These are phyloP conservation scores for Gracilaria domingensis DNA, from an alignment of 23 red algal species.

Conservation along the genomic window DNA sequence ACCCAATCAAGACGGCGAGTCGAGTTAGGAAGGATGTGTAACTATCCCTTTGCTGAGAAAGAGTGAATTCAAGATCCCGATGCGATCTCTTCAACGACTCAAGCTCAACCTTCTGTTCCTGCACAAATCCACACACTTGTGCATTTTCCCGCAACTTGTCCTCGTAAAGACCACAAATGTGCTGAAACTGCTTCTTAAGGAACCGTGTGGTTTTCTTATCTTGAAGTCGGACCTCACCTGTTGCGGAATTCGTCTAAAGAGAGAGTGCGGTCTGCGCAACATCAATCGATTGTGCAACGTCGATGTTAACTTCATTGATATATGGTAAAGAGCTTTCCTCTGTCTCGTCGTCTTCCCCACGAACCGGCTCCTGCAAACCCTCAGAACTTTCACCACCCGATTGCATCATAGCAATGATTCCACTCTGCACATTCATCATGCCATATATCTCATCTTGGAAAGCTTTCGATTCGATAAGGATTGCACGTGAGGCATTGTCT, in stretches of 20 bases:
- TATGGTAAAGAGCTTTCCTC: constrained; percentile 32
- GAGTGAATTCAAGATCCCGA: too few species aligned
- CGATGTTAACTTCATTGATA: too few species aligned
- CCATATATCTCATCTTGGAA: too few species aligned
- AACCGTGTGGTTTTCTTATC: constrained; percentile 51
- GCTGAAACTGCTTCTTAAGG: too few species aligned
- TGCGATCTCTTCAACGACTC: constrained; percentile 33
- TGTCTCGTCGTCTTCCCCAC: not conserved
- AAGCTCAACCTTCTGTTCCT: constrained; percentile 52
- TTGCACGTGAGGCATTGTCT: too few species aligned
- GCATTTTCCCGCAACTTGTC: constrained; percentile 63
- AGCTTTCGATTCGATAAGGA: too few species aligned
- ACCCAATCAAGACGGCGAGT: constrained; percentile 17
- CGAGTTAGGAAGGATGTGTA: constrained; percentile 32
- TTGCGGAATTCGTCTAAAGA: not conserved
- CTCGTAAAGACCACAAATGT: constrained; percentile 43
- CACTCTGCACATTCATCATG: too few species aligned
- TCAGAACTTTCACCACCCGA: not conserved
- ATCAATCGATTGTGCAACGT: too few species aligned
- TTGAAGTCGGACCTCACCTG: not conserved
- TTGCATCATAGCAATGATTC: constrained; percentile 53
- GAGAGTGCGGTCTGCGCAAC: too few species aligned
- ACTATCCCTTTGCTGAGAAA: too few species aligned
- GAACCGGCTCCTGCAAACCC: not conserved
- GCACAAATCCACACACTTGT: constrained; percentile 42